Base-by-base conservation (phyloP, 306 rosid genomes). In the Spatholobus suberectus region DNA sequence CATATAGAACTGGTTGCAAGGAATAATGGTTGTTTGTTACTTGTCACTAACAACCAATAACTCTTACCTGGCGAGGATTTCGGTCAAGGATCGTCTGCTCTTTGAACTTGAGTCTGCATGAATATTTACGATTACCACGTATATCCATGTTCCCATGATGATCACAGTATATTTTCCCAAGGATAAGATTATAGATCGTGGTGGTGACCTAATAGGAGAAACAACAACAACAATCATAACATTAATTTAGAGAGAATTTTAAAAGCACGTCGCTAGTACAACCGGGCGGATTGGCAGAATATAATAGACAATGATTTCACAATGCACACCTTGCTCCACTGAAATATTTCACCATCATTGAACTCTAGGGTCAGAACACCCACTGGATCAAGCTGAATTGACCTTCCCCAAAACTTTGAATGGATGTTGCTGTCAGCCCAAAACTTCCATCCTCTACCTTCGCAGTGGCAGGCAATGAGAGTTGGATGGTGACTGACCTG, bases 401-500 rank as follows among this genome's bases (percentile, higher is more conserved):
- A 96, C 69, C 92, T 87, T 54, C 99, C 99, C 96, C 99, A 92
- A 86, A 96, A 96, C 88, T 92, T 96, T 29, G 99, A 85, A 27
- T 89, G 97, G 84, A 96, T 89, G 86, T 96, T 96, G 82, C 98
- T 92, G 84, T 96, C 99, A 67, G 92, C 98, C 98, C 97, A 96
- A 86, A 94, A 96, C 88, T 87, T 96, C 99, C 99, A 96, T 71
- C 99, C 99, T 86, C 95, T 90, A 63, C 99, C 99, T 88, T 94
- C 94, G 89, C 99, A 92, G 82, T 96, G 99, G 88, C 98, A 96
- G 51, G 99, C 99, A 80, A 96, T 87, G 67, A 96, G 90, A 5
- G 99, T 96, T 44, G 99, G 99, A 78, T 96, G 98, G 88, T 96
- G 99, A 88, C 99, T 89, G 63, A 96, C 99, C 99, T 96, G 94